A percentile compares a stretch with the other conserved stretches of the same genome.
phyloP scores from a whole-genome alignment of 768 basidiomycete species.

The Boletus insuetus region DNA sequence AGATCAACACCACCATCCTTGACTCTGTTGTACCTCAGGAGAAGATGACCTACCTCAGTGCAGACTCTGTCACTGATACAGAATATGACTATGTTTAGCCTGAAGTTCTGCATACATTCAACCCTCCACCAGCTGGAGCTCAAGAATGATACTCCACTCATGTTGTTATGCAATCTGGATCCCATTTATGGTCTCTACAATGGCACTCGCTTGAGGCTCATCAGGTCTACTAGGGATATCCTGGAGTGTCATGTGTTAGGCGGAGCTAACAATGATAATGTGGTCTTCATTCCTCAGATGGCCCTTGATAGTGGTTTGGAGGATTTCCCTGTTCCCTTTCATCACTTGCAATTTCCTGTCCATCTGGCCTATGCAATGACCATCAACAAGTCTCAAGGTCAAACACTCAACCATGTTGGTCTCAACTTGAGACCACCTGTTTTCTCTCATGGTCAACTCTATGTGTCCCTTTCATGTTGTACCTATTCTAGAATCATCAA shows the following conservation, averaged over 20 bases:
- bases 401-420: constrained; percentile 15
- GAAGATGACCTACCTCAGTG: neutral
- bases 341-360: constrained; percentile 30
- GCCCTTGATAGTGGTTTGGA: constrained; percentile 16
- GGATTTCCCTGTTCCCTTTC: constrained; percentile 23
- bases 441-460: neutral
- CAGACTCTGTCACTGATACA: neutral
- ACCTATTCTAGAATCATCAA: neutral
- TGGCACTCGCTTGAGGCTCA: too few species aligned
- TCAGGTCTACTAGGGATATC: too few species aligned
- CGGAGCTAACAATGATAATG: neutral
- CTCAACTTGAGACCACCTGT: constrained; percentile 24
- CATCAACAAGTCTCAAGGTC: constrained; percentile 41
- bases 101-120: too few species aligned
- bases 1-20: neutral
- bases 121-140: too few species aligned
- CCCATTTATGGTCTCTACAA: too few species aligned
- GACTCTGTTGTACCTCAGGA: neutral
- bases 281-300: constrained; percentile 32
- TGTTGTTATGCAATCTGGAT: too few species aligned
- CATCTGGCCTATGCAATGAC: constrained; percentile 37
- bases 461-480: neutral
- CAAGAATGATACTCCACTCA: too few species aligned
- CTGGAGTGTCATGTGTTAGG: too few species aligned
- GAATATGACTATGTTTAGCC: too few species aligned